These are phyloP conservation scores for Syncephalastrum racemosum DNA, from an alignment of 371 early-diverging fungal genomes.

Conservation along the genomic window DNA sequence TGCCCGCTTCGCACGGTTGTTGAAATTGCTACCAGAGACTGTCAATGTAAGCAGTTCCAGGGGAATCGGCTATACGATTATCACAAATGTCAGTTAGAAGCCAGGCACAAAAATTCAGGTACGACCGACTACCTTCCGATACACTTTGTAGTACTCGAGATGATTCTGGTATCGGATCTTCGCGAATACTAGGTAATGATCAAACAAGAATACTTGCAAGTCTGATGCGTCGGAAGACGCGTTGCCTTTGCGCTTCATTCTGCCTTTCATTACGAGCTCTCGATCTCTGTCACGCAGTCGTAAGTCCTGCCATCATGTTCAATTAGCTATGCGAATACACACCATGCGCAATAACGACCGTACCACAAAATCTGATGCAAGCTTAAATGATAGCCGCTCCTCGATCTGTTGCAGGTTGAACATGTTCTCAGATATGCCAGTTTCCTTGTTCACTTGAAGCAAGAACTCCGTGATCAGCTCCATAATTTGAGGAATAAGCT, in stretches of 20 bases:
- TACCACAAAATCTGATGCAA: conserved; percentile 31
- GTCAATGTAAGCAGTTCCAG: conserved; percentile 19
- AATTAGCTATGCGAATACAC: too few relatives aligned
- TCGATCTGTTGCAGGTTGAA: conserved; percentile 59
- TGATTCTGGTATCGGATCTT: conserved; percentile 51
- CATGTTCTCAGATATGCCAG: conserved; percentile 85
- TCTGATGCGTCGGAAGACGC: conserved; percentile 64
- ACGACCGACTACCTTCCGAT: conserved; percentile 25
- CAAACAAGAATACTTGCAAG: conserved; percentile 81
- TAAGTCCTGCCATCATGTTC: conserved; percentile 58
- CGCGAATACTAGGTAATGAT: conserved; percentile 83
- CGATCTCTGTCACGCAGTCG: conserved; percentile 73
- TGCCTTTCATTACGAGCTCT: conserved; percentile 76
- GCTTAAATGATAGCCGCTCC: conserved; percentile 30
- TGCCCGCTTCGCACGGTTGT: conserved; percentile 26
- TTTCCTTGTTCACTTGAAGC: conserved; percentile 76
- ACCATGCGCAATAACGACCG: conserved; percentile 8
- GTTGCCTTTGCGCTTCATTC: conserved; percentile 67
- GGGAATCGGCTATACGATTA: conserved; percentile 18
- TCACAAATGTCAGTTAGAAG: too few relatives aligned
- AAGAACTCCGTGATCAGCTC: conserved; percentile 69
- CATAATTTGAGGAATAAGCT: conserved; percentile 62
- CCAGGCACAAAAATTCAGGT: neutral
- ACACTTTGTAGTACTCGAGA: conserved; percentile 36
- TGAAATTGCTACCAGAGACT: conserved; percentile 10